These are phyloP conservation scores for Metarhizium rileyi DNA, from an alignment of 2,329 filamentous ascomycete genomes.

Conservation along the genomic window DNA sequence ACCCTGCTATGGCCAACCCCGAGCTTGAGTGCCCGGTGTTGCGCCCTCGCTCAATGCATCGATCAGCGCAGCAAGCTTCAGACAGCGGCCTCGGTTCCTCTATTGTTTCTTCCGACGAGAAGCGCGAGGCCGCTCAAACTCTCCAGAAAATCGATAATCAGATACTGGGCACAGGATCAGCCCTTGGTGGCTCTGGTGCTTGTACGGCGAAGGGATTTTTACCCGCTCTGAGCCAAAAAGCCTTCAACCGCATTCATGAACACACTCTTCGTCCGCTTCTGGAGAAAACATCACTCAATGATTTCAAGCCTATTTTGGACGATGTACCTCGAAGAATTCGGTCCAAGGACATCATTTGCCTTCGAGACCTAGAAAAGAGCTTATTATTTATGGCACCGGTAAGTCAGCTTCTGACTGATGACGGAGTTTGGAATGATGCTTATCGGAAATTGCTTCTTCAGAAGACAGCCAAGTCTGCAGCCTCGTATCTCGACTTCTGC, in stretches of 20 bases:
- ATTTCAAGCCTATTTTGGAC: constrained; percentile 71
- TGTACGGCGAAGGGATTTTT: constrained; percentile 38
- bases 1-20: constrained; percentile 35
- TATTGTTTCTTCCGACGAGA: constrained; percentile 51
- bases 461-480: constrained; percentile 66
- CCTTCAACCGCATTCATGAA: constrained; percentile 69
- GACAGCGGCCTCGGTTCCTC: constrained; percentile 87
- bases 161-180: constrained; percentile 33
- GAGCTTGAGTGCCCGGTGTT: constrained; percentile 38
- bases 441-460: constrained; percentile 62
- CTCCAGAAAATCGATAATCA: constrained; percentile 11
- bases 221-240: constrained; percentile 55
- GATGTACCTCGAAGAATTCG: constrained; percentile 72
- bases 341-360: constrained; percentile 77
- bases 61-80: constrained; percentile 59
- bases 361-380: constrained; percentile 90
- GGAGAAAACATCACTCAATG: constrained; percentile 60
- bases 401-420: constrained; percentile 57
- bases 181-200: constrained; percentile 52
- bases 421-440: constrained; percentile 52
- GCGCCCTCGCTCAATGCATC: constrained; percentile 45
- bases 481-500: constrained; percentile 76
- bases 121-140: constrained; percentile 31
- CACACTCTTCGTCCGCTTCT: constrained; percentile 71
- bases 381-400: constrained; percentile 86